Percentiles rank a stretch among this genome's conserved stretches.
phyloP scores from a whole-genome alignment of 78 protist species.

The Monosiga brevicollis region DNA sequence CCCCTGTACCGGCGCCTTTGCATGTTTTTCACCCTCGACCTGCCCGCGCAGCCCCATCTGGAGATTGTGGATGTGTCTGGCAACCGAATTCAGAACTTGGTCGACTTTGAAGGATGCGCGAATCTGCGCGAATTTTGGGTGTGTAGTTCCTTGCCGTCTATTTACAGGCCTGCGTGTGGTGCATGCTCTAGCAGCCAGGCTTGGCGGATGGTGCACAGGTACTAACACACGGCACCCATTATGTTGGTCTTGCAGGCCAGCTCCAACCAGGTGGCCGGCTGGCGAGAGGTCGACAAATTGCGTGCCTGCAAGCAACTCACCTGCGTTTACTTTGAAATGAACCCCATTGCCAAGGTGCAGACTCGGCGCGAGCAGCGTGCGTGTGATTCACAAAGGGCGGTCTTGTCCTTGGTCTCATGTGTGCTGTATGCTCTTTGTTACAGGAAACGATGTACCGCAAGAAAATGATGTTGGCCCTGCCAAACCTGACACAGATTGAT shows the following conservation, averaged over 20 bases:
- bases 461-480: neutral
- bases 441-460: neutral
- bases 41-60: neutral
- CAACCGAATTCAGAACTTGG: neutral
- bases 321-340: constrained; percentile 7
- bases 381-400: no score
- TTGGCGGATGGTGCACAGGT: no score
- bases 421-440: neutral
- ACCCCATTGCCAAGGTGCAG: constrained; percentile 8
- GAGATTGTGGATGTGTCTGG: neutral
- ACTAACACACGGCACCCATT: no score
- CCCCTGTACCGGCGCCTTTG: no score
- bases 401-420: neutral
- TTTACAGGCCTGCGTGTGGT: no score
- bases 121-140: constrained; percentile 4
- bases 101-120: no score
- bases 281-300: neutral
- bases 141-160: no score
- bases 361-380: no score
- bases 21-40: neutral
- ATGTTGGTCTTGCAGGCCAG: neutral
- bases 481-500: neutral
- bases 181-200: no score
- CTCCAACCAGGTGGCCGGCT: neutral
- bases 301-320: neutral